Conservation (phyloP, 352 stramenopile genomes). For the Lagenidium sp. region DNA sequence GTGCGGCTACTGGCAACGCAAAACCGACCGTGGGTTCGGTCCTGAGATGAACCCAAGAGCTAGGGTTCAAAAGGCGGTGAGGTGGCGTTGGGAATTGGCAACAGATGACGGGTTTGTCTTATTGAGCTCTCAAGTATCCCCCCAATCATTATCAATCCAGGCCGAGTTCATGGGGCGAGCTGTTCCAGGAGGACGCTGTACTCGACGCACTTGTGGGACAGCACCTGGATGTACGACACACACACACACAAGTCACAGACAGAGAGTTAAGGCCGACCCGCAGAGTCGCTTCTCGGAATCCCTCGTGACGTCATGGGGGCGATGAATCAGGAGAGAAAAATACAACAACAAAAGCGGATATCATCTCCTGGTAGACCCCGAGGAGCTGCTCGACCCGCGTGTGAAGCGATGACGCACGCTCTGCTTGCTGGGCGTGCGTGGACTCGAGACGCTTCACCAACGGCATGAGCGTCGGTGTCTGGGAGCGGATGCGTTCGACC, state of each 20-base stretch:
- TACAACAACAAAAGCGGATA: slow-evolving; percentile 16
- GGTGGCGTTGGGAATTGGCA: too few species aligned
- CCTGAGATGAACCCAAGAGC: too few species aligned
- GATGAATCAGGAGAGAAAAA: background rate
- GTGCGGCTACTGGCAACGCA: too few species aligned
- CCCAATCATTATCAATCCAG: too few species aligned
- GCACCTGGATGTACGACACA: slow-evolving; percentile 26
- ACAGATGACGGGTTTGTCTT: background rate
- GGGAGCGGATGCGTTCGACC: slow-evolving; percentile 22
- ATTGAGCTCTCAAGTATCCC: slow-evolving; percentile 1
- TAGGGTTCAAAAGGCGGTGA: too few species aligned
- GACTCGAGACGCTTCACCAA: slow-evolving; percentile 25
- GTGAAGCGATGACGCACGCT: slow-evolving; percentile 38
- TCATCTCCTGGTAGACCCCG: slow-evolving; percentile 52
- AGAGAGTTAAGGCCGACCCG: slow-evolving; percentile 12
- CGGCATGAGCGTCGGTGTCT: slow-evolving; percentile 4
- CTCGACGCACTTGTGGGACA: slow-evolving; percentile 69
- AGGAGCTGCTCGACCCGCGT: slow-evolving; percentile 39
- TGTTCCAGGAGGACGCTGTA: slow-evolving; percentile 47
- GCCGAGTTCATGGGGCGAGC: slow-evolving; percentile 15
- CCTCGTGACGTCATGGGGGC: background rate
- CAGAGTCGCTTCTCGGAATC: background rate
- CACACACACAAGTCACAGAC: background rate
- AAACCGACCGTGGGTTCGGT: too few species aligned
- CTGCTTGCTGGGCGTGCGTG: slow-evolving; percentile 18